These are phyloP conservation scores for Sporisorium exsertum DNA, from an alignment of 1,284 basidiomycete genomes.

Conservation along the genomic window DNA sequence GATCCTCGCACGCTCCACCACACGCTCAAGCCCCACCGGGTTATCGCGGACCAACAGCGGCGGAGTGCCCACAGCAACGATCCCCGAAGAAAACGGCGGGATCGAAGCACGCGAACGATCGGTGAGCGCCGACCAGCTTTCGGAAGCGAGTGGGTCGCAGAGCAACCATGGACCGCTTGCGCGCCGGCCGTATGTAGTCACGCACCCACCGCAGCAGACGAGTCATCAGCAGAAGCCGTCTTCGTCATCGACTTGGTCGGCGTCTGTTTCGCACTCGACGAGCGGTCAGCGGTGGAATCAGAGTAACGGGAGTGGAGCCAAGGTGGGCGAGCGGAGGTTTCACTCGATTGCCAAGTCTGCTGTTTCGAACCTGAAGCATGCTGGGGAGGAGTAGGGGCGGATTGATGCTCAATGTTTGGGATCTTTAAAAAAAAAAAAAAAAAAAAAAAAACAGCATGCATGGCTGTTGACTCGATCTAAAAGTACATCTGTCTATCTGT, in stretches of 20 bases:
- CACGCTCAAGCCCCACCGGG: slow-evolving; percentile 16
- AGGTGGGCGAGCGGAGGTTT: slow-evolving; percentile 4
- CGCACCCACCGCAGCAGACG: slow-evolving; percentile 13
- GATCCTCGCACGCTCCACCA: slow-evolving; percentile 53
- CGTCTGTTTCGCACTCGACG: slow-evolving; percentile 8
- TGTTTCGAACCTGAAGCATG: slow-evolving; percentile 18
- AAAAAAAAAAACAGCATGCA: too few species aligned
- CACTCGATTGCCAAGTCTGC: slow-evolving; percentile 22
- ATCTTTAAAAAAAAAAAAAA: too few species aligned
- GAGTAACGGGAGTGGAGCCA: neutral
- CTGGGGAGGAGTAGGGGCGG: slow-evolving; percentile 11
- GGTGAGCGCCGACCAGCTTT: slow-evolving; percentile 27
- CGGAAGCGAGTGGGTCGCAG: slow-evolving; percentile 26
- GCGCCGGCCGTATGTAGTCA: slow-evolving; percentile 8
- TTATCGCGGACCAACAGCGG: slow-evolving; percentile 14
- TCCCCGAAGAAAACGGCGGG: slow-evolving; percentile 16
- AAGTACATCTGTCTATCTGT: too few species aligned
- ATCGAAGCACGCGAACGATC: slow-evolving; percentile 17
- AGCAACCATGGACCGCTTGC: slow-evolving; percentile 6
- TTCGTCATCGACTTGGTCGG: slow-evolving; percentile 25
- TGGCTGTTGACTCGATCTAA: too few species aligned
- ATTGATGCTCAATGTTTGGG: too few species aligned
- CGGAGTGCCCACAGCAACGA: neutral
- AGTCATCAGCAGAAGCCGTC: slow-evolving; percentile 16
- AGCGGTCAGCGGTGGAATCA: slow-evolving; percentile 13